Evolutionary conservation across 345 rosid genomes (phyloP).

Genomic region (Eucalyptus guilfoylei): DNA sequence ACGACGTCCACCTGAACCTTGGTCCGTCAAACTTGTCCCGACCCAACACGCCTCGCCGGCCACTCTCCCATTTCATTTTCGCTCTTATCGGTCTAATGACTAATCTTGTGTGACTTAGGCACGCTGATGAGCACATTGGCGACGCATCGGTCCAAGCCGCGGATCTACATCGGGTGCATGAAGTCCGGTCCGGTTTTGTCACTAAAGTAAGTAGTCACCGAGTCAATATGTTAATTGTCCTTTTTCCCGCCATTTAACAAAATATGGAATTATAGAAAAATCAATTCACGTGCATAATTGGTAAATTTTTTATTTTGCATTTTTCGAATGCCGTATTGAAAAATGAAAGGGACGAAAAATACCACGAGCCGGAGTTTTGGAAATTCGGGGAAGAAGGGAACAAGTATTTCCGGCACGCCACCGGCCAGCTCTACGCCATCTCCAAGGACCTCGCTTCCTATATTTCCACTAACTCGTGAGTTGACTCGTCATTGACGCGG

Average conservation of each 20-base stretch:
- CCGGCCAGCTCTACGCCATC: constrained; percentile 82
- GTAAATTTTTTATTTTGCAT: background rate
- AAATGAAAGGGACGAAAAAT: constrained; percentile 50
- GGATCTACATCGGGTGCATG: constrained; percentile 96
- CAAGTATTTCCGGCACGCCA: constrained; percentile 85
- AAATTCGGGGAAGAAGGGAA: constrained; percentile 95
- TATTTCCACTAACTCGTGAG: constrained; percentile 64
- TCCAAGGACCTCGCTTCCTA: constrained; percentile 86
- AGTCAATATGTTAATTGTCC: fast-evolving
- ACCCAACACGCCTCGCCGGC: background rate
- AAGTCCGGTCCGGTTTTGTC: constrained; percentile 89
- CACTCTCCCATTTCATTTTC: background rate
- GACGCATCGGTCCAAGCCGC: constrained; percentile 42
- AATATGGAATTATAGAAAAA: too few relatives aligned
- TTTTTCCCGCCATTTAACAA: background rate
- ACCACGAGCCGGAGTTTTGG: constrained; percentile 89
- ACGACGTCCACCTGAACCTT: constrained; percentile 75
- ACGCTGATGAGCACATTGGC: constrained; percentile 43
- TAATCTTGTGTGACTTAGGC: constrained; percentile 9
- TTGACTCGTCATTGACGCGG: background rate
- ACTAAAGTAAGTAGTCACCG: constrained; percentile 25
- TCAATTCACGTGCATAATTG: background rate
- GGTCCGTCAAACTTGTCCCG: constrained; percentile 7
- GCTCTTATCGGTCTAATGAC: background rate
- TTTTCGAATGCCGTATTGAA: background rate